Evolutionary conservation across 192 early-diverging fungal species (phyloP).

Genomic region (Linnemannia schmuckeri): DNA sequence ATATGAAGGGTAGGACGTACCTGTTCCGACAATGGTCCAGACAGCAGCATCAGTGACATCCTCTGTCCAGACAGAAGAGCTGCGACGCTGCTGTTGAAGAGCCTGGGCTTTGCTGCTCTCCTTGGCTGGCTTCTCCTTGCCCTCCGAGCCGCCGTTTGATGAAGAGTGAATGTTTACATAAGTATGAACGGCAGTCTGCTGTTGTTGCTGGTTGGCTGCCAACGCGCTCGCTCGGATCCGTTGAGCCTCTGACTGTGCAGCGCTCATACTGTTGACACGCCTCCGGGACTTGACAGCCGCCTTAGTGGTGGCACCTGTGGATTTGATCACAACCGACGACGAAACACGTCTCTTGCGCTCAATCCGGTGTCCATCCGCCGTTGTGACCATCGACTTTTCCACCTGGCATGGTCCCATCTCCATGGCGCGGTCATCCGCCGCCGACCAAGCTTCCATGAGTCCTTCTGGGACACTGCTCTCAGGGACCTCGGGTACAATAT

Average conservation of each 20-base stretch:
- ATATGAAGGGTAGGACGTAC: slow-evolving; percentile 60
- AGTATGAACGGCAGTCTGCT: slow-evolving; percentile 24
- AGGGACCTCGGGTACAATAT: slow-evolving; percentile 48
- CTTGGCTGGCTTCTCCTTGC: slow-evolving; percentile 30
- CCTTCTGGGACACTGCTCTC: slow-evolving; percentile 27
- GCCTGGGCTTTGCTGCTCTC: slow-evolving; percentile 33
- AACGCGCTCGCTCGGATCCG: slow-evolving; percentile 41
- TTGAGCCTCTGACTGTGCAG: slow-evolving; percentile 54
- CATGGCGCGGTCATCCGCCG: slow-evolving; percentile 17
- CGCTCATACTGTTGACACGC: slow-evolving; percentile 68
- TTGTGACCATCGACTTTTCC: slow-evolving; percentile 42
- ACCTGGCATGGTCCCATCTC: slow-evolving; percentile 10
- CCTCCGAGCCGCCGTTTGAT: background rate
- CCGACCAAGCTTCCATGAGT: slow-evolving; percentile 46
- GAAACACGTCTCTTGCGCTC: slow-evolving; percentile 60
- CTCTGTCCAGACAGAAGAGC: slow-evolving; percentile 73
- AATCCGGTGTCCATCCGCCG: slow-evolving; percentile 36
- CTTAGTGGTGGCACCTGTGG: slow-evolving; percentile 26
- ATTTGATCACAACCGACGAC: slow-evolving; percentile 55
- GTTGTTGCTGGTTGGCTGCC: slow-evolving; percentile 25
- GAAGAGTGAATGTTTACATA: slow-evolving; percentile 1
- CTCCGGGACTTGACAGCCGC: slow-evolving; percentile 55
- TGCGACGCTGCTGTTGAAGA: slow-evolving; percentile 39
- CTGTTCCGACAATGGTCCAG: slow-evolving; percentile 94
- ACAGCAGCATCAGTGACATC: slow-evolving; percentile 91